These are phyloP conservation scores for Metrosideros polymorpha DNA, from an alignment of 441 rosid genomes.

Conservation along the genomic window DNA sequence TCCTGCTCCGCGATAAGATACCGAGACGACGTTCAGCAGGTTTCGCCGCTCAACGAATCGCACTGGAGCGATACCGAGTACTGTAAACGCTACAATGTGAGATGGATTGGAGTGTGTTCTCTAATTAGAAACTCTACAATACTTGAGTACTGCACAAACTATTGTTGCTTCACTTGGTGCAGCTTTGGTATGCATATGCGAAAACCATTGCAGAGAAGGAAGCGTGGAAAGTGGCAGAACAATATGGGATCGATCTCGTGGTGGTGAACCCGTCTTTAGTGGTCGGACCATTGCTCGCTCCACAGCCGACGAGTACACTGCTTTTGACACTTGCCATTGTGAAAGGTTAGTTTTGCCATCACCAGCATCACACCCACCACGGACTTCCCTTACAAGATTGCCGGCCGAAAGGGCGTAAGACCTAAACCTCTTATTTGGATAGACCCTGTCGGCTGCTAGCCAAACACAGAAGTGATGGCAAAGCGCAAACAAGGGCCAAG, in stretches of 20 bases:
- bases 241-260: conserved; percentile 52
- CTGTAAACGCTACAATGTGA: conserved; percentile 57
- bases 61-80: conserved; percentile 70
- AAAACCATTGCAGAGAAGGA: conserved; percentile 65
- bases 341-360: conserved; percentile 32
- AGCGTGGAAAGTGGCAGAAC: conserved; percentile 63
- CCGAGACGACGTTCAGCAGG: conserved; percentile 31
- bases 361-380: neutral
- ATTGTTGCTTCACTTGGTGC: neutral
- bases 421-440: neutral
- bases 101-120: neutral
- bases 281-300: conserved; percentile 64
- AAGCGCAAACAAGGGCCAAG: no score
- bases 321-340: conserved; percentile 26
- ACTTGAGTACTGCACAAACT: no score
- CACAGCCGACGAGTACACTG: conserved; percentile 64
- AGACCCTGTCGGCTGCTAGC: neutral
- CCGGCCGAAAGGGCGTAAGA: neutral
- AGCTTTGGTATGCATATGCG: conserved; percentile 71
- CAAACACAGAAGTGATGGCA: neutral
- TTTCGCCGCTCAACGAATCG: conserved; percentile 59
- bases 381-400: neutral
- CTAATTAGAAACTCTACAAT: neutral
- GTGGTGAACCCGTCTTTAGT: conserved; percentile 64
- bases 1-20: conserved; percentile 62